A percentile compares a stretch with the other conserved stretches of the same genome.
Conservation (phyloP, 306 rosid genomes). For the Cajanus cajan region DNA sequence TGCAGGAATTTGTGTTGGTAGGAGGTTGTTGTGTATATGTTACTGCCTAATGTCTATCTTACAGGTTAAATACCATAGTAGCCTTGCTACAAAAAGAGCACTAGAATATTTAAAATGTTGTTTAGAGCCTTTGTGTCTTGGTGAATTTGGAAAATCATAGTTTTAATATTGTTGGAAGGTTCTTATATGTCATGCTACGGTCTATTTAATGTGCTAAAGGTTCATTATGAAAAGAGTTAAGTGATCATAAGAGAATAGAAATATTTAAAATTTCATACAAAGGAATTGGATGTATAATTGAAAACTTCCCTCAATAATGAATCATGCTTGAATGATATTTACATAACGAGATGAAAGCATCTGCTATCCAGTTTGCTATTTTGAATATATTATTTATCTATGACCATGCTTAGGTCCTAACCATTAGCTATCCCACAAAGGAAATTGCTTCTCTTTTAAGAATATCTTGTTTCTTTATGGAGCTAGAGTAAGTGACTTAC, state of each 20-base stretch:
- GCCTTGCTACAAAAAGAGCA: neutral
- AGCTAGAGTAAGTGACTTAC: neutral
- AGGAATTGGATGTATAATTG: neutral
- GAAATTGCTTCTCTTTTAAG: neutral
- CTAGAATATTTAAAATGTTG: neutral
- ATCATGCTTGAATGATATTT: neutral
- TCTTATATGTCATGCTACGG: neutral
- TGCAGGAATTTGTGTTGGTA: neutral
- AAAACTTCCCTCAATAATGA: neutral
- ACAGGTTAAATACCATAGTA: neutral
- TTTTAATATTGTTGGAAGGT: neutral
- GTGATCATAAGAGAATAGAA: neutral
- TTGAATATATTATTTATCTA: neutral
- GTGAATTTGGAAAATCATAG: neutral
- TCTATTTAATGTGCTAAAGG: neutral
- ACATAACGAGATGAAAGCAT: neutral
- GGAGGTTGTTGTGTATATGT: neutral
- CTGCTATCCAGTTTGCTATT: neutral
- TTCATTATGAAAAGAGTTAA: neutral
- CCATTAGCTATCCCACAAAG: neutral
- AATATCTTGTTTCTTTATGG: neutral
- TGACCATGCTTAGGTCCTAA: neutral
- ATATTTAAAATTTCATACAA: neutral
- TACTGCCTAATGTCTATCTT: neutral
- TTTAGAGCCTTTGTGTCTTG: neutral